phyloP scores from a whole-genome alignment of 768 basidiomycete genomes.

The Xerocomellus amylosporus region DNA sequence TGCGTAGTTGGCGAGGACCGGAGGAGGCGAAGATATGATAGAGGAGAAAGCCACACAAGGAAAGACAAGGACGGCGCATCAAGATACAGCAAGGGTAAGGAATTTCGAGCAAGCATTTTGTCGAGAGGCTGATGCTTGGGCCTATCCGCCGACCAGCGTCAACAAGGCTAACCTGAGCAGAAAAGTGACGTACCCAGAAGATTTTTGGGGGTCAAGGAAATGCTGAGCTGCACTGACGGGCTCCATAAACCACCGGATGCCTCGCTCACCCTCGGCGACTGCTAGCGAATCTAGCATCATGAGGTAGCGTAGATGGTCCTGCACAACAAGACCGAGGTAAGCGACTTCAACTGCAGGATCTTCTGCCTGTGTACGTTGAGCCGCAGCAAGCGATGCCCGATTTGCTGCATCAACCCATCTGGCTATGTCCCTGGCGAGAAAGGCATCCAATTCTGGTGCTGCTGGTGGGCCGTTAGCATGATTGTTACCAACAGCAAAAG shows the following conservation, averaged over 20 bases:
- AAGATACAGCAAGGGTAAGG: conserved; percentile 72
- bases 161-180: neutral
- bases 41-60: conserved; percentile 66
- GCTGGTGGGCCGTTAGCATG: conserved; percentile 46
- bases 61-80: conserved; percentile 68
- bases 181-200: conserved; percentile 13
- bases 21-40: conserved; percentile 62
- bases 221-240: conserved; percentile 21
- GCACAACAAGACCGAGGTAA: conserved; percentile 44
- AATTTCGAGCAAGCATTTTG: conserved; percentile 53
- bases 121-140: conserved; percentile 55
- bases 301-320: conserved; percentile 61
- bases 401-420: conserved; percentile 52
- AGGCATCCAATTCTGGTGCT: conserved; percentile 51
- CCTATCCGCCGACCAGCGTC: conserved; percentile 25
- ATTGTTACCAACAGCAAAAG: conserved; percentile 58
- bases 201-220: conserved; percentile 18
- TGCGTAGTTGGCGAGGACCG: conserved; percentile 30
- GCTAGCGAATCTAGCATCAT: conserved; percentile 73
- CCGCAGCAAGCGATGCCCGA: conserved; percentile 19
- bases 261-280: conserved; percentile 49
- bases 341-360: conserved; percentile 52
- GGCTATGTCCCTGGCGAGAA: conserved; percentile 55
- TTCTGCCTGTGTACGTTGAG: conserved; percentile 38
- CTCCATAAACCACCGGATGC: conserved; percentile 74